These are phyloP conservation scores for Fremontodendron californicum DNA, from an alignment of 345 rosid species.

Conservation along the genomic window DNA sequence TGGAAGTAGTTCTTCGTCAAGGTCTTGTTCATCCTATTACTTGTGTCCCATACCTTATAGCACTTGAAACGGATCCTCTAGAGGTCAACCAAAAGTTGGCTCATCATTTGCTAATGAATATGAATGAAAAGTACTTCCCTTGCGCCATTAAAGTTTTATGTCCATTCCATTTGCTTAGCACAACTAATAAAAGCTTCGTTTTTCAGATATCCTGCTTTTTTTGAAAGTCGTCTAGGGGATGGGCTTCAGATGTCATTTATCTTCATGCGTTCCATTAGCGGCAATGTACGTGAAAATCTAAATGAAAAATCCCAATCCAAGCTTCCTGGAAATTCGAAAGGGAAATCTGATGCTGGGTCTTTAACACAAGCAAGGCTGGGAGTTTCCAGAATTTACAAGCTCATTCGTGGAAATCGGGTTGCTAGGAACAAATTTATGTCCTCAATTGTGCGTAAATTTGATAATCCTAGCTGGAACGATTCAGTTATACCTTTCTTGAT, in stretches of 20 bases:
- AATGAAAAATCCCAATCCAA: conserved; percentile 45
- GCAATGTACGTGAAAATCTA: conserved; percentile 33
- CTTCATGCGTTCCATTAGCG: conserved; percentile 65
- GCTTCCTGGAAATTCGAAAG: conserved; percentile 53
- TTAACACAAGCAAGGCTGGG: conserved; percentile 91
- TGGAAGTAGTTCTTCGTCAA: conserved; percentile 94
- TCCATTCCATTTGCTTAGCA: conserved; percentile 5
- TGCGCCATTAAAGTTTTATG: conserved; percentile 10
- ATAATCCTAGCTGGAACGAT: conserved; percentile 64
- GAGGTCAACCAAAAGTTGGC: conserved; percentile 94
- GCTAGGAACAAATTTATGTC: conserved; percentile 97
- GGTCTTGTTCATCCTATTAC: conserved; percentile 99
- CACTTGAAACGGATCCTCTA: conserved; percentile 95
- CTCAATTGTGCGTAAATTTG: conserved; percentile 95
- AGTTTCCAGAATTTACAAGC: conserved; percentile 93
- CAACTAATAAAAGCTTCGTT: conserved; percentile 23
- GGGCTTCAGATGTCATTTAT: conserved; percentile 93
- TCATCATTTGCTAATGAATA: conserved; percentile 96
- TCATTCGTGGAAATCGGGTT: conserved; percentile 84
- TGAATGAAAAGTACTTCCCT: conserved; percentile 91
- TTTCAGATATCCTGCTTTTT: conserved; percentile 93
- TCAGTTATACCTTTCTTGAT: conserved; percentile 69
- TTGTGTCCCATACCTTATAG: conserved; percentile 96
- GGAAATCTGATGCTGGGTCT: conserved; percentile 60
- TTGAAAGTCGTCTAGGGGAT: conserved; percentile 97